Evolutionary conservation across 1,284 basidiomycete genomes (phyloP), one percentile per base, ranked within the genome.

Genomic region (Mixia osmundae): DNA sequence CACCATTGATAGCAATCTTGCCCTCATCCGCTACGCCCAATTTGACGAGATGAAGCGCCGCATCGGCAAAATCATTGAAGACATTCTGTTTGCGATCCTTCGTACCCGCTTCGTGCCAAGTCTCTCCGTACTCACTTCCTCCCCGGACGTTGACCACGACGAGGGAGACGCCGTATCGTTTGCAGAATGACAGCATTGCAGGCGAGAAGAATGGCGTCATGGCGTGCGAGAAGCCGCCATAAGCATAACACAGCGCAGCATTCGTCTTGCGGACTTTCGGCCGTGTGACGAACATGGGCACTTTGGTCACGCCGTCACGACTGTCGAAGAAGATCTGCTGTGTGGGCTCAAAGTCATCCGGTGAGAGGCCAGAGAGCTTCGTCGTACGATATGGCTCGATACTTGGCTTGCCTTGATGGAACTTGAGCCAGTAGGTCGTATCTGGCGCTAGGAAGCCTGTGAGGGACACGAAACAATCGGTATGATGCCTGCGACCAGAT

Each of bases 271-370:
- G 59, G 3, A 35, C 64, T 52, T 75, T 75, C 50, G 74, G 74
- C 34, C 70, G 65, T 21, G 82, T 76, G 40, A 85, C 65, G 51
- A 82, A 85, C 76, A 85, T 80, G 2, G 79, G 78, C 23, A 85
- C 63, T 34, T 63, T 66, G 2, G 77, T 82, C n/a, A n/a, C n/a
- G 0, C 77, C 76, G 49, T 85, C 80, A 53, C 75, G 76, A 55
- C 69, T 72, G 15, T 61, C 53, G 48, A 72, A 79, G 69, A 76
- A 79, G 8, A 76, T 69, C 65, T 69, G 40, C 57, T 83, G 79
- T 45, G 67, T 64, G 20, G 69, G 64, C 7, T 68, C 61, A 50
- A 80, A 85, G 37, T 82, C 75, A 4, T 72, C 64, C 1, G 69
- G 62, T 36, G 66, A 61, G 36, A 85, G 58, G 1, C 75, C 76